Evolutionary conservation across 1,284 basidiomycete species (phyloP), one percentile per base, ranked within the genome.

Genomic region (Neonothopanus nambi): DNA sequence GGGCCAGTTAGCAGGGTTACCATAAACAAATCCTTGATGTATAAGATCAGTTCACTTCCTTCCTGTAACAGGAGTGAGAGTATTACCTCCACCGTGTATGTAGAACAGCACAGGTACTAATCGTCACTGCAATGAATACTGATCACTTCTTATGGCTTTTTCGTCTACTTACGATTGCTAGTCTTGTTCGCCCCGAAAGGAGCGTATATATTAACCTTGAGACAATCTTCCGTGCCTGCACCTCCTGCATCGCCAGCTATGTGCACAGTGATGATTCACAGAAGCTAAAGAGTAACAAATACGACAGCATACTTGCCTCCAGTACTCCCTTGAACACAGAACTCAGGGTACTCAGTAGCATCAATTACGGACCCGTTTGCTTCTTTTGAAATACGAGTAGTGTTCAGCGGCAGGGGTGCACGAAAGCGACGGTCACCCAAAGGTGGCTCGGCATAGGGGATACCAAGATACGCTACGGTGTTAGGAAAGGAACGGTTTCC

Each of bases 1-100:
- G 4, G 78, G 78, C 71, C 76, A 83, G 57, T 74, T 80, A 5
- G 70, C 71, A 1, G 81, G 81, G 60, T 85, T 84, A 5, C 83
- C 82, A 59, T 65, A 81, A 15, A 76, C 64, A 57, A 81, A 84
- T 40, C 79, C 78, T 80, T 48, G 26, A 9, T 13, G 13, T n/a
- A n/a, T n/a, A 5, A 33, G 30, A 2, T 33, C 30, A 33, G 30
- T 7, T 13, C 41, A 23, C 38, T 45, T 49, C 45, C 17, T 40
- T n/a, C n/a, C n/a, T n/a, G 44, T 48, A 52, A 56, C 47, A 47
- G 13, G 48, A 53, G 50, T 48, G 49, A 37, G 51, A 57, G 18
- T 39, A 20, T 51, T 26, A 78, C 79, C 80, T 64, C 86, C 84
- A 13, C 85, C 85, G 58, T 88, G 84, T 33, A 85, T 82, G 61